These are phyloP conservation scores for Mycena citricolor DNA, from an alignment of 1,284 basidiomycete species.

Conservation along the genomic window DNA sequence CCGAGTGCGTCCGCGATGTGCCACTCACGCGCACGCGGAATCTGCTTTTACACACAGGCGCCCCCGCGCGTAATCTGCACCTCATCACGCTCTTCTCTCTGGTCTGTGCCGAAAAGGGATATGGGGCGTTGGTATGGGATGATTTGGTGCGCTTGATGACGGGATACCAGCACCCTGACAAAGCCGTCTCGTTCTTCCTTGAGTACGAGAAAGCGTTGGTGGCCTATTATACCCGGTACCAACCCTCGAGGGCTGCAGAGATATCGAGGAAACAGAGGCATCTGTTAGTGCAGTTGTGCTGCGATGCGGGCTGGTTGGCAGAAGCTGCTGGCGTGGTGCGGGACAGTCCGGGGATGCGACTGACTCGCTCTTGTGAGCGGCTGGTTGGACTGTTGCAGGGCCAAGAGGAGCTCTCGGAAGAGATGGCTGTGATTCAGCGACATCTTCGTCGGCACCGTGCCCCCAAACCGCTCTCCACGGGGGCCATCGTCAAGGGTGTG, in stretches of 20 bases:
- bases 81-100: conserved; percentile 19
- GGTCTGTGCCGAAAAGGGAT: conserved; percentile 19
- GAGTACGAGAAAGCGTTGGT: conserved; percentile 10
- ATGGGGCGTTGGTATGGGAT: conserved; percentile 18
- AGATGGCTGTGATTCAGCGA: conserved; percentile 2
- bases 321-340: conserved; percentile 14
- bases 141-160: conserved; percentile 15
- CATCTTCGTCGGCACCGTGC: background rate
- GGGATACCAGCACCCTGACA: conserved; percentile 1
- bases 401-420: background rate
- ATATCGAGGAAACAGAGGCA: conserved; percentile 12
- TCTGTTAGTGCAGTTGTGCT: conserved; percentile 16
- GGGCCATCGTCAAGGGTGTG: conserved; percentile 5
- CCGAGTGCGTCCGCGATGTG: conserved; percentile 10
- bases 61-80: conserved; percentile 12
- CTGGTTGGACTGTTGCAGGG: conserved; percentile 10
- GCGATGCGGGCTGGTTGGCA: conserved; percentile 16
- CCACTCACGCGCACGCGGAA: conserved; percentile 19
- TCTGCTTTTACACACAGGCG: conserved; percentile 17
- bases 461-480: conserved; percentile 5
- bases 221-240: conserved; percentile 11
- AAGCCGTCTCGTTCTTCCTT: conserved; percentile 13
- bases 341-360: conserved; percentile 6
- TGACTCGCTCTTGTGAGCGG: background rate
- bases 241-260: conserved; percentile 5